phyloP scores from a whole-genome alignment of 2,329 filamentous ascomycete genomes.

The Penicillium sp. region DNA sequence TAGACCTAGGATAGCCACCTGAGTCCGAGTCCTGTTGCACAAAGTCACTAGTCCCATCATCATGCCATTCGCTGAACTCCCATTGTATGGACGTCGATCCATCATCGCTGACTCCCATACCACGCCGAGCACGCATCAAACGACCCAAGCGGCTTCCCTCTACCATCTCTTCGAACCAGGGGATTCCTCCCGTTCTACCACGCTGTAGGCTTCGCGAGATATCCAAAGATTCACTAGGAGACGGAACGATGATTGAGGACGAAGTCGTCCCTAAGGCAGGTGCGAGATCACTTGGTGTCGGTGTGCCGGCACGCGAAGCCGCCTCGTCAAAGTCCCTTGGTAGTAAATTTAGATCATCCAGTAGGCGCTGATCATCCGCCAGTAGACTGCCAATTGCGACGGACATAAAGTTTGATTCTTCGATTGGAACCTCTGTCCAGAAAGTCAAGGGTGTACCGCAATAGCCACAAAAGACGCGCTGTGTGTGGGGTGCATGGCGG shows the following conservation, averaged over 20 bases:
- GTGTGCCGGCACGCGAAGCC: conserved; percentile 13
- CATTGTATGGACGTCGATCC: conserved; percentile 68
- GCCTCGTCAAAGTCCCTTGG: conserved; percentile 47
- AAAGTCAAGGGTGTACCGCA: conserved; percentile 82
- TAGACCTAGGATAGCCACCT: conserved; percentile 13
- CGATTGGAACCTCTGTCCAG: conserved; percentile 70
- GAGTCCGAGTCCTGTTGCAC: conserved; percentile 23
- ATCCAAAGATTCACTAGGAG: conserved; percentile 17
- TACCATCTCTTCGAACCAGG: conserved; percentile 82
- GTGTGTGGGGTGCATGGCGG: conserved; percentile 54
- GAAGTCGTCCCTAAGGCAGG: conserved; percentile 9
- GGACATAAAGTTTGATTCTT: conserved; percentile 73
- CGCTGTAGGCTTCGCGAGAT: conserved; percentile 37
- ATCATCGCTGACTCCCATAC: conserved; percentile 59
- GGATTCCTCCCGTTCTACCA: conserved; percentile 55
- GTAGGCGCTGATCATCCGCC: conserved; percentile 64
- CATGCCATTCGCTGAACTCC: conserved; percentile 74
- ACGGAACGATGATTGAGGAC: conserved; percentile 24
- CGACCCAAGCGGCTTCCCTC: conserved; percentile 69
- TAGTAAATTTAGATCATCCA: conserved; percentile 73
- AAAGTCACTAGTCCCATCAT: conserved; percentile 37
- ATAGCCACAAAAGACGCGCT: conserved; percentile 84
- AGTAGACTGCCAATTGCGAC: conserved; percentile 75
- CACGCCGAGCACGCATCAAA: conserved; percentile 57
- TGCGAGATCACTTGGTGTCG: conserved; percentile 9